These are phyloP conservation scores for Quercus mongolica DNA, from an alignment of 306 rosid genomes.

Conservation along the genomic window DNA sequence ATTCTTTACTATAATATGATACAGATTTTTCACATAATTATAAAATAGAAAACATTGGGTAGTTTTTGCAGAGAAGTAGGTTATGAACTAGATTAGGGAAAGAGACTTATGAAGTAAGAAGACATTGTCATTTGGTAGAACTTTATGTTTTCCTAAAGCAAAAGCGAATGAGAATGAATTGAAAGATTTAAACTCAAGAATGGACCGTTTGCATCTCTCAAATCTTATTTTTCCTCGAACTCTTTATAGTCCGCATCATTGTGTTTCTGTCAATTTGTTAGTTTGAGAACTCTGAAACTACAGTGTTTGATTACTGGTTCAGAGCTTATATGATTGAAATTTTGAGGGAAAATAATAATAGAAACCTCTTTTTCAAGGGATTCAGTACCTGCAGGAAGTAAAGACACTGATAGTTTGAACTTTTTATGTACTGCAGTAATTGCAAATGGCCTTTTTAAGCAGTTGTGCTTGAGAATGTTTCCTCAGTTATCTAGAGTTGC, in stretches of 20 bases:
- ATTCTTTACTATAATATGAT: neutral
- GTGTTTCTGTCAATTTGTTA: neutral
- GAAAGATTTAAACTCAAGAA: no score
- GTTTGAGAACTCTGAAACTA: neutral
- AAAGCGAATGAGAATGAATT: neutral
- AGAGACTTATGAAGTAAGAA: neutral
- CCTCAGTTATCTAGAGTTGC: slow-evolving; percentile 67
- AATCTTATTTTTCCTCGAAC: no score
- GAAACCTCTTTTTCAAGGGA: neutral
- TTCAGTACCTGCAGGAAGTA: neutral
- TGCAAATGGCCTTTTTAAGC: slow-evolving; percentile 59
- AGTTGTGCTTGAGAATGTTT: slow-evolving; percentile 78
- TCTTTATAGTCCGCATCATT: neutral
- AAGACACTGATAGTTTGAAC: slow-evolving; percentile 17
- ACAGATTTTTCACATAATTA: neutral
- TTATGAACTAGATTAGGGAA: neutral
- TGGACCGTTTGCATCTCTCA: no score
- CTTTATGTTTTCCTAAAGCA: neutral
- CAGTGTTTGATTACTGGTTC: neutral
- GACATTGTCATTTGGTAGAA: neutral
- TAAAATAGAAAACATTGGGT: neutral
- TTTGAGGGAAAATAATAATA: neutral
- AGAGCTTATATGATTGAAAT: neutral
- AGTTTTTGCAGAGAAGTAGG: neutral
- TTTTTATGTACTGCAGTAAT: slow-evolving; percentile 59